A percentile compares a stretch with the other conserved stretches of the same genome.
Evolutionary conservation across 768 basidiomycete genomes (phyloP).

Genomic region (Naganishia vishniacii): DNA sequence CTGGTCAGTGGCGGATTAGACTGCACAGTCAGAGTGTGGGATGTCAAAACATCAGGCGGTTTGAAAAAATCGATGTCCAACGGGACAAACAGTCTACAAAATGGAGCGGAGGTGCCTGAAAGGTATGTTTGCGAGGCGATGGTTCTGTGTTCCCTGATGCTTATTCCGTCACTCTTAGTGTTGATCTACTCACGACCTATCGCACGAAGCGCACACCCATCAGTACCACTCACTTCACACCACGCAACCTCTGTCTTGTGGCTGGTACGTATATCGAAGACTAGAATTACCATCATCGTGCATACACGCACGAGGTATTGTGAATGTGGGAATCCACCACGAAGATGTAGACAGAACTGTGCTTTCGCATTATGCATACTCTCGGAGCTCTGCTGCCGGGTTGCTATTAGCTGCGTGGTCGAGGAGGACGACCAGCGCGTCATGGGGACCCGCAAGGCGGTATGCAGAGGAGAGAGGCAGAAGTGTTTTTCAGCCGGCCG

Average conservation of each 20-base stretch:
- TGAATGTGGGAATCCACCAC: no score
- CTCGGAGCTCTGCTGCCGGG: no score
- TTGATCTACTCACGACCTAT: conserved; percentile 81
- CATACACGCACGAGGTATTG: no score
- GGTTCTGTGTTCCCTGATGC: not conserved
- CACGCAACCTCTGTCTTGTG: conserved; percentile 85
- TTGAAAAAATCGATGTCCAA: conserved; percentile 14
- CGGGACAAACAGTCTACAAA: conserved; percentile 12
- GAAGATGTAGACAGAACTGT: no score
- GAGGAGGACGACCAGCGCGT: no score
- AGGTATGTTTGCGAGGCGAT: conserved; percentile 57
- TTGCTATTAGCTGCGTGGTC: no score
- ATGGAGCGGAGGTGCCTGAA: conserved; percentile 48
- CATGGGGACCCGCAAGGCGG: no score
- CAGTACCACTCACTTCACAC: conserved; percentile 85
- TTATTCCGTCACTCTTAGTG: conserved; percentile 52
- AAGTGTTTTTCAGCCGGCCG: no score
- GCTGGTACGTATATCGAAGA: conserved; percentile 56
- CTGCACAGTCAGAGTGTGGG: conserved; percentile 98
- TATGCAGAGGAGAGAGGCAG: no score
- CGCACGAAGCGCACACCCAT: conserved; percentile 95
- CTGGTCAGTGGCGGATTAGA: conserved; percentile 88
- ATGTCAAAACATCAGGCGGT: conserved; percentile 59
- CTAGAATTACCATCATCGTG: not conserved
- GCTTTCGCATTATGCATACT: no score